These are phyloP conservation scores for Adenanthera pavonina DNA, from an alignment of 306 rosid species.

Conservation along the genomic window DNA sequence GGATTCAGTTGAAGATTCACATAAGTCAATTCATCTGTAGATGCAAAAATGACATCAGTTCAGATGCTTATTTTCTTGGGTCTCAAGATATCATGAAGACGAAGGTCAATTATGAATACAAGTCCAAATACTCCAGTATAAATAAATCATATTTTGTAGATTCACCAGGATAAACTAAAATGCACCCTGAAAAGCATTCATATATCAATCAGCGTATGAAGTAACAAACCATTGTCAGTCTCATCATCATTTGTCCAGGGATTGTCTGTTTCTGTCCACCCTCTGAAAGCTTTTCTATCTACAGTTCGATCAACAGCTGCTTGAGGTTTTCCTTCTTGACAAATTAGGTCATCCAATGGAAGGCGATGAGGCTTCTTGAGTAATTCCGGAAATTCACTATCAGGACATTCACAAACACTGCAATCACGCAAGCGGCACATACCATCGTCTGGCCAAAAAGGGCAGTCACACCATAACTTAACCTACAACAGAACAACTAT, in stretches of 20 bases:
- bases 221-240: slow-evolving; percentile 78
- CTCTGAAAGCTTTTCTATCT: slow-evolving; percentile 83
- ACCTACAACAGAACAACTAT: slow-evolving; percentile 51
- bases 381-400: slow-evolving; percentile 80
- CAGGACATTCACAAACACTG: slow-evolving; percentile 98
- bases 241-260: slow-evolving; percentile 96
- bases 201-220: slow-evolving; percentile 8
- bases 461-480: slow-evolving; percentile 97
- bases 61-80: slow-evolving; percentile 23
- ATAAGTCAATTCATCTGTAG: slow-evolving; percentile 91
- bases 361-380: slow-evolving; percentile 77
- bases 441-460: slow-evolving; percentile 99
- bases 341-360: slow-evolving; percentile 68
- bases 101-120: slow-evolving; percentile 17
- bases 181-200: slow-evolving; percentile 21
- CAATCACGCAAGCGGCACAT: slow-evolving; percentile 98
- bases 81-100: neutral
- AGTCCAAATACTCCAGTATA: slow-evolving; percentile 6
- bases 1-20: slow-evolving; percentile 95
- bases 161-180: slow-evolving; percentile 19
- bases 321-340: slow-evolving; percentile 98
- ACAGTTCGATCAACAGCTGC: slow-evolving; percentile 96
- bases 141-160: slow-evolving; percentile 15
- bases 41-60: slow-evolving; percentile 27
- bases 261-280: slow-evolving; percentile 87